Evolutionary conservation across 495 filamentous ascomycete species (phyloP), one percentile per base, ranked within the genome.

Genomic region (Aspergillus panamensis): DNA sequence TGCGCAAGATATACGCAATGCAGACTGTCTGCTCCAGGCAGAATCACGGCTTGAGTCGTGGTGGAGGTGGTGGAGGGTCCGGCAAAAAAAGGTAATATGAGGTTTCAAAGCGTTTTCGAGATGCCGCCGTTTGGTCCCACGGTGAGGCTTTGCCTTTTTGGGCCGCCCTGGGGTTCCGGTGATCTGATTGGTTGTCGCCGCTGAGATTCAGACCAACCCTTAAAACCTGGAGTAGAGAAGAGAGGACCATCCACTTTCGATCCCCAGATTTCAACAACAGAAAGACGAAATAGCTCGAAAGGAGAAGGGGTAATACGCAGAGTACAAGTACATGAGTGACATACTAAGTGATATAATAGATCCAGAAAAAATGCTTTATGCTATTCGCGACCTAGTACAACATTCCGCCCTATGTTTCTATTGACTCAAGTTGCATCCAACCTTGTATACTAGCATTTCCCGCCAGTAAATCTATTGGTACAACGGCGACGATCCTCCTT

Each of bases 11-110:
- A 17, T 13, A 55, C 50, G 51, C 39, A 54, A 55, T 62, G 35
- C 40, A 39, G 61, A 52, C 39, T 45, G 53, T 74, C 75, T 77
- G 75, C 75, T 69, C 75, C 75, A 76, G 74, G 75, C 75, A 78
- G 74, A 72, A 62, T 51, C 45, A 61, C 48, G 52, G 61, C 32
- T 20, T 54, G 48, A 37, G 59, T 53, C 49, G 42, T 61, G 59
- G 48, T 21, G 32, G 40, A 31, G 30, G 45, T 42, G 44, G 20
- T 57, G 31, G 39, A 40, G 45, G 42, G 53, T 55, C 35, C 47
- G 53, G 48, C 58, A 48, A 58, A 58, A 53, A 59, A 47, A 53
- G 48, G 61, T 62, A 68, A 55, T 56, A 63, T 66, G 65, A 72
- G 71, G 71, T 69, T 73, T 73, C 69, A 67, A 69, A 63, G 66